A percentile compares a stretch with the other conserved stretches of the same genome.
Evolutionary conservation across 2,329 filamentous ascomycete genomes (phyloP).

Genomic region (Penicillium rolfsii): DNA sequence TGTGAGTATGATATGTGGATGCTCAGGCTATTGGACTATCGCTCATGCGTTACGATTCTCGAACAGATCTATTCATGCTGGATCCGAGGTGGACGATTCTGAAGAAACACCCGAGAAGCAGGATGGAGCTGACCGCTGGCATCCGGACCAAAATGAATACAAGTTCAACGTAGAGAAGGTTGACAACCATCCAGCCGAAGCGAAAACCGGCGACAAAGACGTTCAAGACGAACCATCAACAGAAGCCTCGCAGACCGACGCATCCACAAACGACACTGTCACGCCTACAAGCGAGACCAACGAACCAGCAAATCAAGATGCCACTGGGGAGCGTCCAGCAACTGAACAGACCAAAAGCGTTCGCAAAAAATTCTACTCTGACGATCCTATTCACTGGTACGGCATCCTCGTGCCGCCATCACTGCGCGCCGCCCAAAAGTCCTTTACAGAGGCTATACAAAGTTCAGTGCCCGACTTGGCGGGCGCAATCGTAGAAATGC

Average conservation of each 20-base stretch:
- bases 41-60: slow-evolving; percentile 8
- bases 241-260: neutral
- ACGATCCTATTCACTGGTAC: slow-evolving; percentile 54
- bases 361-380: slow-evolving; percentile 30
- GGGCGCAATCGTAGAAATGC: slow-evolving; percentile 46
- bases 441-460: slow-evolving; percentile 47
- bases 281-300: neutral
- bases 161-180: slow-evolving; percentile 11
- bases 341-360: neutral
- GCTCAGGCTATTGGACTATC: neutral
- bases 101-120: slow-evolving; percentile 2
- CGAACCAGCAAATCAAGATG: neutral
- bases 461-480: slow-evolving; percentile 43
- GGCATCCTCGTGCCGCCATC: slow-evolving; percentile 52
- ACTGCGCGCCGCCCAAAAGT: slow-evolving; percentile 49
- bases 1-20: slow-evolving; percentile 32
- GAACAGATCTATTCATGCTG: slow-evolving; percentile 21
- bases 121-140: neutral
- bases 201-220: slow-evolving; percentile 5
- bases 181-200: neutral
- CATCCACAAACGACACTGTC: neutral
- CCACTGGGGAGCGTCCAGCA: neutral
- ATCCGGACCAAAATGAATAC: neutral
- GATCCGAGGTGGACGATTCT: neutral
- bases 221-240: neutral